Percentiles rank a stretch among this genome's conserved stretches.
These are phyloP conservation scores for Emmonsiellopsis sp. DNA, from an alignment of 2,329 filamentous ascomycete genomes.

Conservation along the genomic window DNA sequence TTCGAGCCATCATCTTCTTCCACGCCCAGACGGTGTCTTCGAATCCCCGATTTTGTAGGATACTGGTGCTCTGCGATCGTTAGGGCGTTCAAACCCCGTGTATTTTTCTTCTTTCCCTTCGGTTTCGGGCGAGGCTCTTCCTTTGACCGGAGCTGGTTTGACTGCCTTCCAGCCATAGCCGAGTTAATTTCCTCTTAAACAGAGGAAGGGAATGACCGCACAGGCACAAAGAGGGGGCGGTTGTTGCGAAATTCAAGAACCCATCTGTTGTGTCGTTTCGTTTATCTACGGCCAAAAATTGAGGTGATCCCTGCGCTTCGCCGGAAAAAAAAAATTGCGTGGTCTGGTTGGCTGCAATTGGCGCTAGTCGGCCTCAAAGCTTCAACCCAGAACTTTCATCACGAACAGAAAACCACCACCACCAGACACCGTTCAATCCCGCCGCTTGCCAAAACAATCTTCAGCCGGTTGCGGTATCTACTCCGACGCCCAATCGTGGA, in stretches of 20 bases:
- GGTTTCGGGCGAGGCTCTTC: conserved; percentile 22
- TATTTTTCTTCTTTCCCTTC: conserved; percentile 34
- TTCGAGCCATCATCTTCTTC: conserved; percentile 39
- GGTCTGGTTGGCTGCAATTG: neutral
- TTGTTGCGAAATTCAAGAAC: neutral
- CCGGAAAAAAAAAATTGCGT: neutral
- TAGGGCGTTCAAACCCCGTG: conserved; percentile 52
- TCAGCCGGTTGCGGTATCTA: too few relatives aligned
- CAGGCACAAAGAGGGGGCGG: neutral
- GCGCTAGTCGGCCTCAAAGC: neutral
- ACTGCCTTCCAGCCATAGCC: conserved; percentile 34
- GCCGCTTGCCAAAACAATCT: too few relatives aligned
- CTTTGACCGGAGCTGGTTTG: conserved; percentile 31
- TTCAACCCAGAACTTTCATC: neutral
- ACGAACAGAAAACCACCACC: neutral
- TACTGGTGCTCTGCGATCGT: conserved; percentile 53
- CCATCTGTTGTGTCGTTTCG: neutral
- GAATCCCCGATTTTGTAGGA: conserved; percentile 45
- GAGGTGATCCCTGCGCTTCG: neutral
- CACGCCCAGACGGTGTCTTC: conserved; percentile 51
- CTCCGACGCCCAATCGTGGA: too few relatives aligned
- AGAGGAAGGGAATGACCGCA: neutral
- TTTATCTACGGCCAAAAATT: neutral
- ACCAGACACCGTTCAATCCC: neutral
- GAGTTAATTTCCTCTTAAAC: neutral